phyloP scores from a whole-genome alignment of 2,329 filamentous ascomycete species.

The Paraphaeosphaeria sporulosa region DNA sequence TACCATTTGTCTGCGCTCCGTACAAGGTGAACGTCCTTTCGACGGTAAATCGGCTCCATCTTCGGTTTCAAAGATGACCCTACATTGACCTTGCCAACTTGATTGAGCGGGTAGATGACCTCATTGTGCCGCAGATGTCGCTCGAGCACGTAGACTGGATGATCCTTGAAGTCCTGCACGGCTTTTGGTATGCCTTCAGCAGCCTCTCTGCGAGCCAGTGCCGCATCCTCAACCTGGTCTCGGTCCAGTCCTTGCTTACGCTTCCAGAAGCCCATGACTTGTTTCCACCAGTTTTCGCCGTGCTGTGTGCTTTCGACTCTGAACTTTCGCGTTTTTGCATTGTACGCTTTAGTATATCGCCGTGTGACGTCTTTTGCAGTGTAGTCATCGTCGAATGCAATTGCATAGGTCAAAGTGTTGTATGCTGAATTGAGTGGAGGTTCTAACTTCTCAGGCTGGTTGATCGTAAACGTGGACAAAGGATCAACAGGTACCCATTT shows the following conservation, averaged over 20 bases:
- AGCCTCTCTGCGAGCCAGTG: constrained; percentile 74
- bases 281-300: constrained; percentile 65
- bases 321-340: constrained; percentile 83
- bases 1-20: constrained; percentile 91
- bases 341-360: constrained; percentile 86
- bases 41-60: constrained; percentile 82
- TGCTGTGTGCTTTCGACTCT: constrained; percentile 75
- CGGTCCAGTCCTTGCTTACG: constrained; percentile 60
- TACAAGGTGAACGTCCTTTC: constrained; percentile 79
- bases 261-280: constrained; percentile 56
- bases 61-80: constrained; percentile 64
- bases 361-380: constrained; percentile 84
- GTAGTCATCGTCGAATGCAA: constrained; percentile 84
- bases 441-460: constrained; percentile 78
- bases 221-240: constrained; percentile 84
- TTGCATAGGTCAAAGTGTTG: constrained; percentile 82
- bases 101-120: constrained; percentile 75
- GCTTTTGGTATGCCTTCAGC: constrained; percentile 84
- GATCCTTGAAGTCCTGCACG: constrained; percentile 85
- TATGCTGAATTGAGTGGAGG: constrained; percentile 79
- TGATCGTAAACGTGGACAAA: constrained; percentile 80
- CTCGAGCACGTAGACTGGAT: constrained; percentile 78
- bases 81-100: constrained; percentile 79
- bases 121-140: constrained; percentile 85
- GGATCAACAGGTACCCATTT: constrained; percentile 93